Evolutionary conservation across 306 rosid species (phyloP).

Genomic region (Vigna trinervia): DNA sequence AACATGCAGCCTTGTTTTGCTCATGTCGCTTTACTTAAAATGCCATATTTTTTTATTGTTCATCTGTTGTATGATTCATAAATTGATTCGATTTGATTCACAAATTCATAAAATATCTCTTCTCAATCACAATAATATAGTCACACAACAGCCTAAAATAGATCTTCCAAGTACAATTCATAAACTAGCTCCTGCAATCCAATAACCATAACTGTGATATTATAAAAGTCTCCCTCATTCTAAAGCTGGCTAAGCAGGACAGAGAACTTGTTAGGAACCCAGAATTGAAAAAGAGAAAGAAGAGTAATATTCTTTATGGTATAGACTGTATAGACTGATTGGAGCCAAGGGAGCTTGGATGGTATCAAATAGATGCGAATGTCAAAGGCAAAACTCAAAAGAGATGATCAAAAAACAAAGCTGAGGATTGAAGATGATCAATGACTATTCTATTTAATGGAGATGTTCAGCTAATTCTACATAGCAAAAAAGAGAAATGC

Average conservation of each 20-base stretch:
- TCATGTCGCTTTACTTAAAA: too few species aligned
- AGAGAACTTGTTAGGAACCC: too few species aligned
- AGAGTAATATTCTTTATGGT: too few species aligned
- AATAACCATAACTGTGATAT: neutral
- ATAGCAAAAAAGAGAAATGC: neutral
- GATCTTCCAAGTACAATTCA: too few species aligned
- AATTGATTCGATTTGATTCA: too few species aligned
- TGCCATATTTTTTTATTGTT: too few species aligned
- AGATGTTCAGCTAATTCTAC: neutral
- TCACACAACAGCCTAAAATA: too few species aligned
- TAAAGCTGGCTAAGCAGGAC: neutral
- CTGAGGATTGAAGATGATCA: neutral
- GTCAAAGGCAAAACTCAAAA: neutral
- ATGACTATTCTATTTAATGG: neutral
- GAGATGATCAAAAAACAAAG: neutral
- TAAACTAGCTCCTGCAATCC: too few species aligned
- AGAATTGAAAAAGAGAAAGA: too few species aligned
- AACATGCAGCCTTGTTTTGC: neutral
- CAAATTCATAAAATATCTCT: too few species aligned
- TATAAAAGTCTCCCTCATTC: neutral
- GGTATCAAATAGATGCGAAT: neutral
- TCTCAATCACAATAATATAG: too few species aligned
- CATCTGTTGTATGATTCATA: too few species aligned
- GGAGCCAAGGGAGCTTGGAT: neutral
- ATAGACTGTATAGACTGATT: neutral